These are phyloP conservation scores for Omphalotus guepiniiformis DNA, from an alignment of 768 basidiomycete genomes.

Conservation along the genomic window DNA sequence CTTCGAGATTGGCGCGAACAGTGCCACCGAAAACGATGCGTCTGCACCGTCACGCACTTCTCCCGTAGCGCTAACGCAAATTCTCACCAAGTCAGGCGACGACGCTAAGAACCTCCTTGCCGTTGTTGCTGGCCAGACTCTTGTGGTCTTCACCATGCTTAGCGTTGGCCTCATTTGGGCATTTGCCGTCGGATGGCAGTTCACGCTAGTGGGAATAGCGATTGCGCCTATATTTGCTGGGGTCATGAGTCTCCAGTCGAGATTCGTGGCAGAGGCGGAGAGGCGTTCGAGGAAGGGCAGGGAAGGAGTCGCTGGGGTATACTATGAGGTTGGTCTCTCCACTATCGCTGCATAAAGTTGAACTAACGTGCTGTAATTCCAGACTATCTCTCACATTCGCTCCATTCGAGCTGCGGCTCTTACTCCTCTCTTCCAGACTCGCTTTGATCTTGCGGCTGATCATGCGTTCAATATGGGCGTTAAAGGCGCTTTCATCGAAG, in stretches of 20 bases:
- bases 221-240: slow-evolving; percentile 81
- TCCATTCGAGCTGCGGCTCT: slow-evolving; percentile 88
- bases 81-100: slow-evolving; percentile 84
- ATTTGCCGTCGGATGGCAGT: slow-evolving; percentile 81
- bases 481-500: slow-evolving; percentile 82
- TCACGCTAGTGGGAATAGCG: slow-evolving; percentile 86
- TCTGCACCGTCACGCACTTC: slow-evolving; percentile 35
- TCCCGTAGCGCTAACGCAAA: slow-evolving; percentile 52
- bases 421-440: slow-evolving; percentile 59
- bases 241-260: slow-evolving; percentile 70
- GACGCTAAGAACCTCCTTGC: slow-evolving; percentile 79
- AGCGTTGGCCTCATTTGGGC: slow-evolving; percentile 87
- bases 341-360: slow-evolving; percentile 25
- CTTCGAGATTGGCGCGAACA: slow-evolving; percentile 52
- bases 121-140: slow-evolving; percentile 62
- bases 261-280: slow-evolving; percentile 70
- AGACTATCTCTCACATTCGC: slow-evolving; percentile 78
- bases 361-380: slow-evolving; percentile 40
- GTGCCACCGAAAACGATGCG: neutral
- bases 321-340: slow-evolving; percentile 92
- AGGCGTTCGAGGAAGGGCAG: slow-evolving; percentile 78
- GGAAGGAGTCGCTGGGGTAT: slow-evolving; percentile 79
- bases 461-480: slow-evolving; percentile 64
- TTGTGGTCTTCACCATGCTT: slow-evolving; percentile 80
- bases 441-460: slow-evolving; percentile 63